Conservation (phyloP, 2,329 filamentous ascomycete genomes). For the Cordyceps militaris region DNA sequence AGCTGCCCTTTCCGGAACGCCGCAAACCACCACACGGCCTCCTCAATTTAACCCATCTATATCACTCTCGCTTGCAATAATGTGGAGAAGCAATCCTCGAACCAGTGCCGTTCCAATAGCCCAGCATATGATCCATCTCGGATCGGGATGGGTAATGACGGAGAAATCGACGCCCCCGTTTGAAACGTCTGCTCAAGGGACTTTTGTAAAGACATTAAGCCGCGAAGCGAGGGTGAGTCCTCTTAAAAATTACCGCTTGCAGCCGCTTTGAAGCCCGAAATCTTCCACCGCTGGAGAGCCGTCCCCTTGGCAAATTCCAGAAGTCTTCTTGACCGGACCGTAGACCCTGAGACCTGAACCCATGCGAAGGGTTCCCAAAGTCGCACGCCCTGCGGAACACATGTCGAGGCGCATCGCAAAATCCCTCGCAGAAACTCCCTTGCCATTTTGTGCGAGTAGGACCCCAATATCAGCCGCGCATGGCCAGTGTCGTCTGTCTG, state of each 20-base stretch:
- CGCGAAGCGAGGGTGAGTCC: conserved; percentile 43
- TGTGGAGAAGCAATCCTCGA: conserved; percentile 38
- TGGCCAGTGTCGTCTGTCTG: conserved; percentile 53
- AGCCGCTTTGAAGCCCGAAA: conserved; percentile 31
- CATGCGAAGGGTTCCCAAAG: conserved; percentile 40
- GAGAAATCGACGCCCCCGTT: conserved; percentile 27
- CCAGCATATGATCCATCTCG: conserved; percentile 43
- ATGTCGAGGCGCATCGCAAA: conserved; percentile 38
- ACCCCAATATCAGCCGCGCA: conserved; percentile 41
- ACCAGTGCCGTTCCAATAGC: conserved; percentile 40
- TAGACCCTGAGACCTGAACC: conserved; percentile 38
- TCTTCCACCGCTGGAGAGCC: conserved; percentile 36
- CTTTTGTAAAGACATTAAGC: conserved; percentile 34
- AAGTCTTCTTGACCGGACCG: conserved; percentile 34
- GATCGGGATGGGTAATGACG: conserved; percentile 43
- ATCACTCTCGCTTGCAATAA: conserved; percentile 32
- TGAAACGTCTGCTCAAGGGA: conserved; percentile 36
- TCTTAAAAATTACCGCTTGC: conserved; percentile 48
- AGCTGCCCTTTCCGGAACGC: conserved; percentile 15
- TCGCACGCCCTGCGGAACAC: conserved; percentile 40
- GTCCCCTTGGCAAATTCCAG: conserved; percentile 31
- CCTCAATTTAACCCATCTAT: conserved; percentile 35
- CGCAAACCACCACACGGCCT: conserved; percentile 33
- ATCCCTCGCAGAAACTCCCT: conserved; percentile 29
- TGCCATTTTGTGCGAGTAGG: conserved; percentile 38